Conservation (phyloP, 352 stramenopile species). For the Pythium rhizo-oryzae region DNA sequence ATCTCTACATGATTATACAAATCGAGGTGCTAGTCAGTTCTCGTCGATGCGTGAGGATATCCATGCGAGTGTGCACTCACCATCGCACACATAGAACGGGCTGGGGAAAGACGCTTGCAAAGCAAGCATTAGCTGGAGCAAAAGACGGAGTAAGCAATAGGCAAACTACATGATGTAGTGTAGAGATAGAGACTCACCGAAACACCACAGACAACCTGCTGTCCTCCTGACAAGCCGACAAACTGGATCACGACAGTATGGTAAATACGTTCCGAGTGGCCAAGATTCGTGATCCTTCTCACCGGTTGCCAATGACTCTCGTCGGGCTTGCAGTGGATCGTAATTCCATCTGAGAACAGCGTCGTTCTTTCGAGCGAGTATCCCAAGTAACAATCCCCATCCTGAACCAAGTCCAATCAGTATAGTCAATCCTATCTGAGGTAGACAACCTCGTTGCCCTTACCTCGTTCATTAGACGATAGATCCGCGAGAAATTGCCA, state of each 20-base stretch:
- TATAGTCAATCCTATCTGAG: neutral
- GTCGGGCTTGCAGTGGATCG: conserved; percentile 46
- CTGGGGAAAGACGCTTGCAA: conserved; percentile 42
- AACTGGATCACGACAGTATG: conserved; percentile 24
- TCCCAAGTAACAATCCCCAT: conserved; percentile 43
- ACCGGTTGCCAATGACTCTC: conserved; percentile 42
- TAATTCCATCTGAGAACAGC: conserved; percentile 39
- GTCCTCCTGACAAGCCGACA: conserved; percentile 40
- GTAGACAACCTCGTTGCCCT: neutral
- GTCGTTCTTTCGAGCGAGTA: conserved; percentile 37
- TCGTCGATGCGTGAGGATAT: neutral
- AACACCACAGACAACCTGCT: conserved; percentile 44
- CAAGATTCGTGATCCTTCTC: neutral
- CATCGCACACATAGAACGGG: conserved; percentile 45
- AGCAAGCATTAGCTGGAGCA: conserved; percentile 38
- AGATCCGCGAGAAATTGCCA: conserved; percentile 30
- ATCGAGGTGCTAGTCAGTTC: neutral
- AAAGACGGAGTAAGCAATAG: neutral
- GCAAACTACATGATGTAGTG: too few species aligned
- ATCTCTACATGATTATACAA: conserved; percentile 32
- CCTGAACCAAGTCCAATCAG: conserved; percentile 15
- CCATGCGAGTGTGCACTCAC: conserved; percentile 16
- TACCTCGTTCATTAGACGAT: conserved; percentile 34
- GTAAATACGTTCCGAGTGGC: neutral
- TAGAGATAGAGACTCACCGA: conserved; percentile 23